Evolutionary conservation across 495 filamentous ascomycete genomes (phyloP), one percentile per base, ranked within the genome.

Genomic region (Hypoxylon lienhwacheense): DNA sequence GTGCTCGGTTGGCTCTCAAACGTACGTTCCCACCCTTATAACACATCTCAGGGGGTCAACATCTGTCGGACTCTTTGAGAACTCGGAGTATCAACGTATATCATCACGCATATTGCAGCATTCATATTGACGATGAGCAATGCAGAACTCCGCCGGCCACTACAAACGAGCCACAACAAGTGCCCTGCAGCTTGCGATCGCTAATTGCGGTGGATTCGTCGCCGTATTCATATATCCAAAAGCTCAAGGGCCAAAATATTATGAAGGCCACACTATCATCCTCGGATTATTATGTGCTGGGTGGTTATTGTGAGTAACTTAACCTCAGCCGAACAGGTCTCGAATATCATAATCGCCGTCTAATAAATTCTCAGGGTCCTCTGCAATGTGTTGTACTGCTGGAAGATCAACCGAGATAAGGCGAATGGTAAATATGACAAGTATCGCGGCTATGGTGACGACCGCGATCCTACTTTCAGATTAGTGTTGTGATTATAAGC

Each of bases 1-100:
- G 81, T 88, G 15, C 75, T 95, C 3, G 86, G 83, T 0, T 95
- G 89, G 89, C 69, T 71, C 42, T 70, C 71, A 6, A 76, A 76
- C 44, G 65, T 67, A 63, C 60, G 65, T 63, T 26, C 26, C 10
- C 19, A 5, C 22, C 14, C 4, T 3, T 35, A 1, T 16, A 46
- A 12, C 21, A 16, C 16, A 24, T 11, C 21, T 24, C 7, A 35
- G 3, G 20, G 28, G 2, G 22, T 22, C 1, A 14, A 26, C 1
- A 7, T 21, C 24, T 21, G 10, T 46, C 31, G 14, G 14, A 17
- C 12, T 21, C 5, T 11, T 8, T 29, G 19, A 25, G 4, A 35
- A 10, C 2, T 11, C 35, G 15, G 11, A 1, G 20, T 12, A 32
- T 44, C 5, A 2, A 32, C 15, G n/a, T 3, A 41, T 26, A 7